phyloP scores from a whole-genome alignment of 108 stramenopile genomes.

The Chaetoceros tenuissimus region DNA sequence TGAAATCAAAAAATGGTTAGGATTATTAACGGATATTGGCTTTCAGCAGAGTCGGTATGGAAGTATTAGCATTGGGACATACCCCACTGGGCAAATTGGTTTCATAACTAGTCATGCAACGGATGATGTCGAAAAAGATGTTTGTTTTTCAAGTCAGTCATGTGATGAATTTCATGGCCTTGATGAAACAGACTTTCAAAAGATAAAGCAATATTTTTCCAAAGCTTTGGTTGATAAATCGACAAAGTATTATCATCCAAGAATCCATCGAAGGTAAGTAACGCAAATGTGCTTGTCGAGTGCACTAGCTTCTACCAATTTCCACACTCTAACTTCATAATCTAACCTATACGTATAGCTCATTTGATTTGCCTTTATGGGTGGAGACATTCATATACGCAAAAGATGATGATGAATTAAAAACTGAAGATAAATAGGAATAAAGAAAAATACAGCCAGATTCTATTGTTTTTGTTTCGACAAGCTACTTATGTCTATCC shows the following conservation, averaged over 20 bases:
- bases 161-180: conserved; percentile 36
- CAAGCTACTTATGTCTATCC: too few species aligned
- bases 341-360: conserved; percentile 13
- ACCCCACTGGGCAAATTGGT: conserved; percentile 78
- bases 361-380: conserved; percentile 74
- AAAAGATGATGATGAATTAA: too few species aligned
- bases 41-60: conserved; percentile 58
- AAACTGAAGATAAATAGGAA: too few species aligned
- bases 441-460: too few species aligned
- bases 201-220: conserved; percentile 11
- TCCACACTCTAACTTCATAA: neutral
- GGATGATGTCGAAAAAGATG: too few species aligned
- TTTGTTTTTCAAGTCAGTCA: too few species aligned
- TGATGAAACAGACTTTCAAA: conserved; percentile 4
- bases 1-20: conserved; percentile 47
- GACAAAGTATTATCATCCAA: conserved; percentile 72
- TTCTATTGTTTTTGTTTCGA: too few species aligned
- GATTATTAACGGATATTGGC: conserved; percentile 30
- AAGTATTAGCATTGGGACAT: conserved; percentile 44
- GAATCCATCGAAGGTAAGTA: conserved; percentile 34
- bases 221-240: conserved; percentile 24
- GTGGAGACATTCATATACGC: conserved; percentile 53
- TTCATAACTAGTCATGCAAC: too few species aligned
- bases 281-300: neutral
- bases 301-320: neutral